These are phyloP conservation scores for Chlorella sorokiniana DNA, from an alignment of 139 green algal genomes.

Conservation along the genomic window DNA sequence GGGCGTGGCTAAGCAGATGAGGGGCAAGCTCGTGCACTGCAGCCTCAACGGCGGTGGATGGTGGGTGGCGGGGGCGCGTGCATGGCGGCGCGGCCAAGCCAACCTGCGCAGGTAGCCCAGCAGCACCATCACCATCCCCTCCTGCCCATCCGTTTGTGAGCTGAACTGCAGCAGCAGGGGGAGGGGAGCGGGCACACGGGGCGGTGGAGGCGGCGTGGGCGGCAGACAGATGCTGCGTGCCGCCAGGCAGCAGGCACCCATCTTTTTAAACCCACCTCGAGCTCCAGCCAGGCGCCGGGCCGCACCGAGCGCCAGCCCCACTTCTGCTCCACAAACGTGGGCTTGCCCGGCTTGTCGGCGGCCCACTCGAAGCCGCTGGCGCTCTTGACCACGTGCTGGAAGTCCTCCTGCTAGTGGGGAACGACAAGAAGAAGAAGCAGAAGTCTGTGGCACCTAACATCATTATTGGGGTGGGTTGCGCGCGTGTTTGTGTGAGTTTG, in stretches of 20 bases:
- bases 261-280: not conserved
- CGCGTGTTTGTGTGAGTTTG: not conserved
- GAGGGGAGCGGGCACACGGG: not conserved
- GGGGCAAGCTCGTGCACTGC: not conserved
- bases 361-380: not conserved
- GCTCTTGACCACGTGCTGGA: not conserved
- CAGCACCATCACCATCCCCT: not conserved
- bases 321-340: slow-evolving; percentile 18
- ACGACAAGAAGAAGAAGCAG: too few species aligned
- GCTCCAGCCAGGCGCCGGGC: not conserved
- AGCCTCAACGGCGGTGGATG: too few species aligned
- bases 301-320: not conserved
- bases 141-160: not conserved
- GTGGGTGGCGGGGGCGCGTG: too few species aligned
- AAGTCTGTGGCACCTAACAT: too few species aligned
- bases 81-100: not conserved
- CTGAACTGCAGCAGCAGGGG: not conserved
- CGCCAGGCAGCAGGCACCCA: too few species aligned
- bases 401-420: slow-evolving; percentile 15
- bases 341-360: not conserved
- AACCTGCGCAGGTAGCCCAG: not conserved
- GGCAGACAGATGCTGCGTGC: too few species aligned
- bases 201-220: too few species aligned
- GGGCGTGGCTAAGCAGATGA: too few species aligned
- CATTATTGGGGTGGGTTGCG: not conserved